Evolutionary conservation across 2,329 filamentous ascomycete genomes (phyloP).

Genomic region (Neospermospora avenae): DNA sequence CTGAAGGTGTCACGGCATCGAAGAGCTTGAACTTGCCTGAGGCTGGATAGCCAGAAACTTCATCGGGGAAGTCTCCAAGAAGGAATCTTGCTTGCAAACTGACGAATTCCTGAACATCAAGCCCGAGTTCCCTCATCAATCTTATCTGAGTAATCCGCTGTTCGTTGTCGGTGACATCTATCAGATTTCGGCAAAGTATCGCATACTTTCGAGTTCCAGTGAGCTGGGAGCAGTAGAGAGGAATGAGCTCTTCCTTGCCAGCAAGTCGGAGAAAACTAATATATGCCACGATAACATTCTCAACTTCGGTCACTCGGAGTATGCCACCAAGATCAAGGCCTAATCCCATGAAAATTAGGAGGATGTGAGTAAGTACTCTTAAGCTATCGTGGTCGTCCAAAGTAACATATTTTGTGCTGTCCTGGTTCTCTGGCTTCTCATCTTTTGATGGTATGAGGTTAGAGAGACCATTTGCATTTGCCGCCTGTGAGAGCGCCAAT

Average conservation of each 20-base stretch:
- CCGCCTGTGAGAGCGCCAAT: conserved; percentile 45
- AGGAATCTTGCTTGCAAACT: conserved; percentile 59
- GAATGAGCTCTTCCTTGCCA: conserved; percentile 73
- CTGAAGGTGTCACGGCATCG: conserved; percentile 14
- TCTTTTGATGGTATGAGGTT: conserved; percentile 43
- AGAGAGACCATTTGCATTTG: conserved; percentile 43
- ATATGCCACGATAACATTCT: conserved; percentile 79
- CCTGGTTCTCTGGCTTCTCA: conserved; percentile 36
- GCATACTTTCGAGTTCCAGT: conserved; percentile 61
- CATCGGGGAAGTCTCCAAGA: conserved; percentile 44
- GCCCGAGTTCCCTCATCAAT: conserved; percentile 70
- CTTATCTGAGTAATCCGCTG: conserved; percentile 67
- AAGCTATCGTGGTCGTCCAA: conserved; percentile 61
- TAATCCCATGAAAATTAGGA: conserved; percentile 64
- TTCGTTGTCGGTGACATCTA: conserved; percentile 63
- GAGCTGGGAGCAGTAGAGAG: conserved; percentile 83
- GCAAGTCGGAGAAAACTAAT: conserved; percentile 73
- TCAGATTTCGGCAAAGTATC: conserved; percentile 72
- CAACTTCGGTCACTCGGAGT: conserved; percentile 40
- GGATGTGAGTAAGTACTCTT: conserved; percentile 67
- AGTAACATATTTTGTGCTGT: conserved; percentile 48
- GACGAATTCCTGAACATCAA: conserved; percentile 73
- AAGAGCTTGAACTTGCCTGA: conserved; percentile 51
- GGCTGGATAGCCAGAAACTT: conserved; percentile 37
- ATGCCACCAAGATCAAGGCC: conserved; percentile 45